Evolutionary conservation across 768 basidiomycete species (phyloP), one percentile per base, ranked within the genome.

Genomic region (Kwoniella botswanensis): DNA sequence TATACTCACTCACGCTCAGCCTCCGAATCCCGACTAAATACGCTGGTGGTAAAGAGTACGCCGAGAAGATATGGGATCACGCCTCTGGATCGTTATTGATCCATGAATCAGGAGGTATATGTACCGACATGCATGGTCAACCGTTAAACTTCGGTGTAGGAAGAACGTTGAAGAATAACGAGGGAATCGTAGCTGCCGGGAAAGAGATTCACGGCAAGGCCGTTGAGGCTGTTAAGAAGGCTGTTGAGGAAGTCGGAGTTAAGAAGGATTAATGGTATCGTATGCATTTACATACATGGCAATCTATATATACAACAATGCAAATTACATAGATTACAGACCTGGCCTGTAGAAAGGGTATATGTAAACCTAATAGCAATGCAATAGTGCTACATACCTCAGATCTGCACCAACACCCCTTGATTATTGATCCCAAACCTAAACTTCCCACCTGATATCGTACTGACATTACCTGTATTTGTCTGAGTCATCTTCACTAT

Each of bases 31-130:
- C 84, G 7, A 84, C 84, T 4, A 83, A 82, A 65, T 84, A 83
- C 73, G 78, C 75, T 21, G 84, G 84, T 10, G 84, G 84, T 6
- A 84, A 88, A 3, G 91, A 90, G 2, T 98, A 98, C 82, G 83
- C 85, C 71, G 96, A 98, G 83, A 98, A 98, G 85, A 95, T 98
- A n/a, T 99, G 96, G 95, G 96, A 98, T 77, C 97, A 98, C 79
- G 94, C 96, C 0, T 88, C 93, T 0, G 96, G 97, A 0, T 86
- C 88, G 1, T 80, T 98, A 15, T 87, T 99, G 6, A 88, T 98
- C 15, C 88, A 89, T 73, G 96, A 98, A 83, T 92, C 94, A 0
- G 95, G 94, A 0, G 95, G 95, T 0, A 73, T 91, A n/a, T 88
- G 98, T 44, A 91, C 90, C 0, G 92, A 98, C 82, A 92, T 92